Conservation (phyloP, 2,329 filamentous ascomycete genomes). For the Cladophialophora chaetospira region DNA sequence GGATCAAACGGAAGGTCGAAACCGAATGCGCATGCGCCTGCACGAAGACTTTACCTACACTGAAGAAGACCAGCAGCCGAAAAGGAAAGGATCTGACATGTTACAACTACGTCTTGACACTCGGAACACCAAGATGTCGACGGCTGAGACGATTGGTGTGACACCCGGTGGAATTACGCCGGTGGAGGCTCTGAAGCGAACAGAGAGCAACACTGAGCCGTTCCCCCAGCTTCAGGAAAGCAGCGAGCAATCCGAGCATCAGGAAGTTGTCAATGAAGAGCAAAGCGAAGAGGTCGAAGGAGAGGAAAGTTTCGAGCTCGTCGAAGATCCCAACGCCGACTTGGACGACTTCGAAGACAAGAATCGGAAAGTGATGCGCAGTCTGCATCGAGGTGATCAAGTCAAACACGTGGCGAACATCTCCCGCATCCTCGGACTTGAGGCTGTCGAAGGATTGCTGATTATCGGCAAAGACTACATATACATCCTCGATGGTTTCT, state of each 20-base stretch:
- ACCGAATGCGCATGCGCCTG: constrained; percentile 88
- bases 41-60: constrained; percentile 63
- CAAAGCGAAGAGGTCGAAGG: constrained; percentile 48
- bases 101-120: constrained; percentile 51
- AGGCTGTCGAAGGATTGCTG: constrained; percentile 89
- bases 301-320: constrained; percentile 93
- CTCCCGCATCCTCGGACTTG: constrained; percentile 88
- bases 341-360: constrained; percentile 93
- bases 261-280: constrained; percentile 35
- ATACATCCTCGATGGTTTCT: constrained; percentile 95
- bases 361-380: constrained; percentile 96
- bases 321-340: constrained; percentile 87
- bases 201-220: constrained; percentile 27
- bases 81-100: constrained; percentile 66
- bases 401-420: constrained; percentile 95
- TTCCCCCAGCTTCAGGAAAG: constrained; percentile 37
- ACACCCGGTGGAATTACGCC: constrained; percentile 37
- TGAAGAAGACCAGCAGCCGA: constrained; percentile 71
- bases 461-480: constrained; percentile 89
- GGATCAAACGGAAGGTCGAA: constrained; percentile 91
- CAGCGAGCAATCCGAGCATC: constrained; percentile 28
- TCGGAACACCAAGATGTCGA: constrained; percentile 42
- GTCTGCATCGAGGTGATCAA: constrained; percentile 83
- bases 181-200: constrained; percentile 18
- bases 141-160: constrained; percentile 45